These are phyloP conservation scores for Lachancea cidri DNA, from an alignment of 805 yeast genomes.

Conservation along the genomic window DNA sequence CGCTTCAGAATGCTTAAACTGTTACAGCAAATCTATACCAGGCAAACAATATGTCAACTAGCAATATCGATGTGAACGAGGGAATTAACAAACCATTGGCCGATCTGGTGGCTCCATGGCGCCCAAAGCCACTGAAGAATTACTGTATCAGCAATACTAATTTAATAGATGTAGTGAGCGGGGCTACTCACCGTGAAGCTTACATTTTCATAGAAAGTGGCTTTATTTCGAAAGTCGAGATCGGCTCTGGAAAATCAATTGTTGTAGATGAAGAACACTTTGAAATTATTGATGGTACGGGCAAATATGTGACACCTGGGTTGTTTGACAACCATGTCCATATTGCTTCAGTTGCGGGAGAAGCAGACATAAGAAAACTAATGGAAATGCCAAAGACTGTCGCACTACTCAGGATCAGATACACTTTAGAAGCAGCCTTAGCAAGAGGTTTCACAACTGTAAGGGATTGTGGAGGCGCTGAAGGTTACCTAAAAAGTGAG, in stretches of 20 bases:
- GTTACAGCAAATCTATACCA: too few species aligned
- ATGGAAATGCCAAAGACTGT: constrained; percentile 10
- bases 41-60: too few species aligned
- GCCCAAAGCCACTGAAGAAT: constrained; percentile 5
- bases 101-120: constrained; percentile 8
- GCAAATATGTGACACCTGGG: constrained; percentile 12
- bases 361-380: constrained; percentile 4
- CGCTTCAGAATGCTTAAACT: too few species aligned
- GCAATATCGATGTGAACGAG: constrained; percentile 11
- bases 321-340: constrained; percentile 13
- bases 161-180: constrained; percentile 10
- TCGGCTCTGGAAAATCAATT: neutral
- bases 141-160: constrained; percentile 11
- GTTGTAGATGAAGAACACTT: constrained; percentile 5
- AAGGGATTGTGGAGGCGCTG: constrained; percentile 16
- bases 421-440: constrained; percentile 10
- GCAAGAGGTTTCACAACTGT: constrained; percentile 13
- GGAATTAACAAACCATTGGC: constrained; percentile 9
- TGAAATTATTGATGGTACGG: constrained; percentile 11
- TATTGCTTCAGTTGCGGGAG: constrained; percentile 12
- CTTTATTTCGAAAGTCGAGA: constrained; percentile 10
- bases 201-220: constrained; percentile 11
- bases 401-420: constrained; percentile 10
- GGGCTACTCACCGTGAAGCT: constrained; percentile 3
- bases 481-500: constrained; percentile 11